phyloP scores from a whole-genome alignment of 106 monocot genomes.

The Dendrobium officinale region DNA sequence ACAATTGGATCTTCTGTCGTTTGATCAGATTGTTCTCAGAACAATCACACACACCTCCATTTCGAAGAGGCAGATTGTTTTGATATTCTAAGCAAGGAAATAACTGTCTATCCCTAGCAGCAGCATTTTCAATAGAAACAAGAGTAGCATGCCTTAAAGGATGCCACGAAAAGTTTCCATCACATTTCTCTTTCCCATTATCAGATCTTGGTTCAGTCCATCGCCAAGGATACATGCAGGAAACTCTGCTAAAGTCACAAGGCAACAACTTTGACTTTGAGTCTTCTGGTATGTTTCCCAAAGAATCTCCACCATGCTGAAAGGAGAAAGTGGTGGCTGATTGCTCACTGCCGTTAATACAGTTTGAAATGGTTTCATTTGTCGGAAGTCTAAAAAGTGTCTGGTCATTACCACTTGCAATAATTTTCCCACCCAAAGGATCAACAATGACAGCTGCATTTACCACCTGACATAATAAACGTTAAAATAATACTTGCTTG shows the following conservation, averaged over 20 bases:
- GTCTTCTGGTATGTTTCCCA: neutral
- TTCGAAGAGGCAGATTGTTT: neutral
- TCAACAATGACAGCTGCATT: slow-evolving; percentile 84
- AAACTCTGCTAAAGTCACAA: slow-evolving; percentile 19
- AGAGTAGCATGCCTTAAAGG: slow-evolving; percentile 82
- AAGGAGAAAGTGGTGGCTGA: neutral
- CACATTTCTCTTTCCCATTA: slow-evolving; percentile 14
- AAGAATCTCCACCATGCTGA: neutral
- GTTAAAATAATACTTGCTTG: neutral
- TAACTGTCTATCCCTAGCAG: slow-evolving; percentile 49
- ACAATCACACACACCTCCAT: slow-evolving; percentile 8
- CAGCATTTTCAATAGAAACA: slow-evolving; percentile 73
- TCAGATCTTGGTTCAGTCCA: slow-evolving; percentile 30
- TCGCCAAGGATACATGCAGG: slow-evolving; percentile 71
- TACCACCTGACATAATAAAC: slow-evolving; percentile 32
- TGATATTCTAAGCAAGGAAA: slow-evolving; percentile 31
- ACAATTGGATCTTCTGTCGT: slow-evolving; percentile 38
- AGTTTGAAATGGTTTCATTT: slow-evolving; percentile 7
- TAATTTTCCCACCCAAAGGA: slow-evolving; percentile 47
- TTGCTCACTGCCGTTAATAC: neutral
- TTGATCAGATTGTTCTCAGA: slow-evolving; percentile 33
- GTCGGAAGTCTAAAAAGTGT: slow-evolving; percentile 5
- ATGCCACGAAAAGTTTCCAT: slow-evolving; percentile 46
- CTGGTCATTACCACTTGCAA: slow-evolving; percentile 54
- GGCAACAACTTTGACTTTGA: neutral